Conservation (phyloP, 805 yeast genomes). For the Kregervanrija delftensis region DNA sequence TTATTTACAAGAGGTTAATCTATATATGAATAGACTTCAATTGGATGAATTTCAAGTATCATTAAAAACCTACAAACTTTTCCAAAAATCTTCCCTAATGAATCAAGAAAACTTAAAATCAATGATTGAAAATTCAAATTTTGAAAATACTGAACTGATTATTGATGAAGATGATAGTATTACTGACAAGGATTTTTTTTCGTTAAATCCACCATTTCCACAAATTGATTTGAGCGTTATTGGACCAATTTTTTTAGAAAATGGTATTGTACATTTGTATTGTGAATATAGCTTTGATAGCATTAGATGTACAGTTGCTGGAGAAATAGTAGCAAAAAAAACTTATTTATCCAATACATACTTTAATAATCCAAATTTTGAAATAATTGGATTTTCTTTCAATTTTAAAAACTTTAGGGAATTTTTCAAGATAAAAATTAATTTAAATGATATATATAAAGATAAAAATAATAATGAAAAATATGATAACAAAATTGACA, state of each 20-base stretch:
- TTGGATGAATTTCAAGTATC: conserved; percentile 16
- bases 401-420: not conserved
- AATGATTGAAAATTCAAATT: conserved; percentile 1
- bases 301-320: conserved; percentile 21
- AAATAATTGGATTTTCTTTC: conserved; percentile 13
- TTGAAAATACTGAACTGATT: not conserved
- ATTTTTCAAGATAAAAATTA: not conserved
- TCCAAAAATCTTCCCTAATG: conserved; percentile 8
- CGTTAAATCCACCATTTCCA: conserved; percentile 22
- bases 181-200: conserved; percentile 5
- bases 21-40: conserved; percentile 20
- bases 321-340: conserved; percentile 20
- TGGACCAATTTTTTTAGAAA: conserved; percentile 25
- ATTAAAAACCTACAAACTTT: conserved; percentile 17
- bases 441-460: not conserved
- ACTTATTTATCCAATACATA: conserved; percentile 19
- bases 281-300: conserved; percentile 20
- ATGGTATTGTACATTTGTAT: conserved; percentile 18
- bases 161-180: conserved; percentile 2
- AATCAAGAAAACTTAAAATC: conserved; percentile 3
- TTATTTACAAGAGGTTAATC: conserved; percentile 21
- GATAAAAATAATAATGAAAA: not conserved
- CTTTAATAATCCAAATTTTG: conserved; percentile 18
- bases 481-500: not conserved
- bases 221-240: conserved; percentile 17